Percentiles rank a stretch among this genome's conserved stretches.
Evolutionary conservation across 2,329 filamentous ascomycete species (phyloP).

Genomic region (Ascochyta lentis): DNA sequence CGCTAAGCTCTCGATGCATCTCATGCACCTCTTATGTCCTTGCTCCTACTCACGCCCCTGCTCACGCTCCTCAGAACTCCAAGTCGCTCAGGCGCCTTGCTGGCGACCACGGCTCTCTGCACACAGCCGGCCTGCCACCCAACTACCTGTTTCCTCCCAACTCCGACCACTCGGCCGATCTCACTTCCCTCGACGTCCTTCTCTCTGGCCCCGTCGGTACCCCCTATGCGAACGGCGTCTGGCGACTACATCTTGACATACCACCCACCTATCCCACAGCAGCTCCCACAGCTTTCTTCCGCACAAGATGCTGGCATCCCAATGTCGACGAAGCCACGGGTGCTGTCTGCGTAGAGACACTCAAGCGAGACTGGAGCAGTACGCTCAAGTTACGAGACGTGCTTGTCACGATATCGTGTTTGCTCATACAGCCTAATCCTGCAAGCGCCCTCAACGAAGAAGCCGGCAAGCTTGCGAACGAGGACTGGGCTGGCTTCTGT

Average conservation of each 20-base stretch:
- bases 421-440: constrained; percentile 69
- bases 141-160: constrained; percentile 65
- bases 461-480: constrained; percentile 63
- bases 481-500: constrained; percentile 65
- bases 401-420: constrained; percentile 64
- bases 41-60: not conserved
- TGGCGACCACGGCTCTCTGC: constrained; percentile 64
- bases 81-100: constrained; percentile 64
- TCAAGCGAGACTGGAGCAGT: constrained; percentile 68
- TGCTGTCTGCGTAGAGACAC: constrained; percentile 68
- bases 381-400: constrained; percentile 66
- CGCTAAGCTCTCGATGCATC: constrained; percentile 1
- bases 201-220: constrained; percentile 66
- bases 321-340: constrained; percentile 69
- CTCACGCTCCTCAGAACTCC: constrained; percentile 49
- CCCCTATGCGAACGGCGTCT: constrained; percentile 65
- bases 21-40: not conserved
- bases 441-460: constrained; percentile 68
- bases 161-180: constrained; percentile 55
- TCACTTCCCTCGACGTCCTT: constrained; percentile 64
- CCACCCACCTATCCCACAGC: constrained; percentile 62
- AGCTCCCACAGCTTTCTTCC: constrained; percentile 65
- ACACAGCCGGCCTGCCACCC: constrained; percentile 62
- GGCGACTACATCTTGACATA: constrained; percentile 66
- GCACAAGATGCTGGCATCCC: constrained; percentile 68